phyloP scores from a whole-genome alignment of 106 monocot species.

The Gastrodia elata region DNA sequence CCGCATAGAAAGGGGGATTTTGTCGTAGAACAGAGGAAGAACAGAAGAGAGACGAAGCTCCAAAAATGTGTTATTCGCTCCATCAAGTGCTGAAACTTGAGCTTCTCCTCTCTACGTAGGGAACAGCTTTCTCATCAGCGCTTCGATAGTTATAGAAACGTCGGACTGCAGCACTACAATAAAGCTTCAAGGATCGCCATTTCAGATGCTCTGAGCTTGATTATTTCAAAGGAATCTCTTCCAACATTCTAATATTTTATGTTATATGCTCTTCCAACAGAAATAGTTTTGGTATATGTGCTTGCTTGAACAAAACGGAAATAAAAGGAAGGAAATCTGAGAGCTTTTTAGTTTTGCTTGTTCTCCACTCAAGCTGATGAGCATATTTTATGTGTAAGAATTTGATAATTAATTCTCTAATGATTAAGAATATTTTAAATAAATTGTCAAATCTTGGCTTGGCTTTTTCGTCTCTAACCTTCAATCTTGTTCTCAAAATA shows the following conservation, averaged over 20 bases:
- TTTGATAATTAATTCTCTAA: no score
- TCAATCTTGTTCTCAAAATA: no score
- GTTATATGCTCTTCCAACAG: slow-evolving; percentile 10
- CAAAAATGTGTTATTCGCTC: slow-evolving; percentile 15
- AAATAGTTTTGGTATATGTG: slow-evolving; percentile 43
- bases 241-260: not conserved
- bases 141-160: slow-evolving; percentile 12
- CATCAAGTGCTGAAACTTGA: not conserved
- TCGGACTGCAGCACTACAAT: slow-evolving; percentile 11
- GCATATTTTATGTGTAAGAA: no score
- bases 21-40: slow-evolving; percentile 12
- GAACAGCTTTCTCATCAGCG: not conserved
- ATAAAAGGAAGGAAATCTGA: slow-evolving; percentile 7
- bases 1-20: slow-evolving; percentile 22
- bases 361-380: slow-evolving; percentile 31
- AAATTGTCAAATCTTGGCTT: no score
- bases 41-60: slow-evolving; percentile 12
- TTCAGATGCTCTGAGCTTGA: not conserved
- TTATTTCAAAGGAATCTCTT: slow-evolving; percentile 1
- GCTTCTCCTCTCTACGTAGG: not conserved
- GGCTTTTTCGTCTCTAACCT: no score
- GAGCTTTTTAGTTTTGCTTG: slow-evolving; percentile 24
- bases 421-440: no score
- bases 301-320: slow-evolving; percentile 41
- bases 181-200: slow-evolving; percentile 5